Percentiles rank a stretch among this genome's conserved stretches.
Conservation (phyloP, 495 filamentous ascomycete species). For the Aspergillus ellipticus region DNA sequence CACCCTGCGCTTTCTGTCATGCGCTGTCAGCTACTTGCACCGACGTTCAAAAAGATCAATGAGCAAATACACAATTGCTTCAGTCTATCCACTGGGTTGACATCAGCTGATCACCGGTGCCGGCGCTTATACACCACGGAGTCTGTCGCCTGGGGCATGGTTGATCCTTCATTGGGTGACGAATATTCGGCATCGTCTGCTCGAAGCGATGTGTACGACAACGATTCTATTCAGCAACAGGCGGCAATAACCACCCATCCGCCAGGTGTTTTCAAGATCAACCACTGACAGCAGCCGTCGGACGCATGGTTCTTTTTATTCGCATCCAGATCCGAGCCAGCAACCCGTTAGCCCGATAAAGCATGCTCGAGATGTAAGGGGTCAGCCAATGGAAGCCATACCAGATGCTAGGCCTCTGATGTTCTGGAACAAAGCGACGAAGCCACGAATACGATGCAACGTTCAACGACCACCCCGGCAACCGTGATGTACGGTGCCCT, state of each 20-base stretch:
- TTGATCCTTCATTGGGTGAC: neutral
- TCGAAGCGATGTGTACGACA: neutral
- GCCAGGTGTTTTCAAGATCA: neutral
- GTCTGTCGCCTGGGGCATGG: neutral
- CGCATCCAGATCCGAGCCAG: neutral
- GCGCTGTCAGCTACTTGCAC: too few species aligned
- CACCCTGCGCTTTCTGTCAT: too few species aligned
- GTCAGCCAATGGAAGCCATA: neutral
- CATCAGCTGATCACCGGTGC: neutral
- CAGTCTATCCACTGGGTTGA: too few species aligned
- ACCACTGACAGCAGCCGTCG: neutral
- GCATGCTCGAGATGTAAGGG: neutral
- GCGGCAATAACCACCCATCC: neutral
- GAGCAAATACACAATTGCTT: too few species aligned
- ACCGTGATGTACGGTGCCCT: neutral
- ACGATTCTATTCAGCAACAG: neutral
- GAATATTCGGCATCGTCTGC: neutral
- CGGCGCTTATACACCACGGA: neutral
- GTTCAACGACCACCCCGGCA: neutral
- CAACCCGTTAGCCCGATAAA: neutral
- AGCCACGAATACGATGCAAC: neutral
- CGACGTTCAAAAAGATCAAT: too few species aligned
- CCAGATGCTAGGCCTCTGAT: neutral
- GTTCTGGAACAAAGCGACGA: neutral
- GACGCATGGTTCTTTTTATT: neutral